These are phyloP conservation scores for Lablab purpureus DNA, from an alignment of 306 rosid genomes.

Conservation along the genomic window DNA sequence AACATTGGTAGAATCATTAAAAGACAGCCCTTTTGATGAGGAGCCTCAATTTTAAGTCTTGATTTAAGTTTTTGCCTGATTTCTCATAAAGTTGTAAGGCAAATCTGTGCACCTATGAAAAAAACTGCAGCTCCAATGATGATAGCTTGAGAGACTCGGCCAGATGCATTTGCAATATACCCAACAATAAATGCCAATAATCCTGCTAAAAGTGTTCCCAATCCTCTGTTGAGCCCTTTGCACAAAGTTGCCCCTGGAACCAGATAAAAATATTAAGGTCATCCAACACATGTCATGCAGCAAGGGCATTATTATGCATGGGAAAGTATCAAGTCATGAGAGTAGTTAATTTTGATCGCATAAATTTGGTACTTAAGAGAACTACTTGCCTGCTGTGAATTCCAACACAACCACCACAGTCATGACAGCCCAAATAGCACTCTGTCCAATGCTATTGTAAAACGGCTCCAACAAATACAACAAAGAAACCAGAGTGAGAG, in stretches of 20 bases:
- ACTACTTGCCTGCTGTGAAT: slow-evolving; percentile 80
- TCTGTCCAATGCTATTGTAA: slow-evolving; percentile 67
- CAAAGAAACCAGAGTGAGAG: slow-evolving; percentile 79
- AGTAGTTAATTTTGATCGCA: neutral
- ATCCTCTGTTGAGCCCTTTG: slow-evolving; percentile 97
- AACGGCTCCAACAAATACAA: slow-evolving; percentile 79
- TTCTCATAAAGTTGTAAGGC: neutral
- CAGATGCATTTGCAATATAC: slow-evolving; percentile 58
- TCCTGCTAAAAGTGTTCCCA: slow-evolving; percentile 91
- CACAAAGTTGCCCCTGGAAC: slow-evolving; percentile 89
- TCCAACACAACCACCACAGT: slow-evolving; percentile 95
- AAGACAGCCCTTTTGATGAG: neutral
- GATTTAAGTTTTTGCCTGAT: neutral
- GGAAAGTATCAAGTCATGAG: neutral
- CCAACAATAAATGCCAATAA: slow-evolving; percentile 75
- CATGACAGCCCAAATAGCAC: slow-evolving; percentile 96
- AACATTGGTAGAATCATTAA: neutral
- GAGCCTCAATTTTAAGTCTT: neutral
- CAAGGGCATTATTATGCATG: neutral
- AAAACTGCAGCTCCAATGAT: slow-evolving; percentile 87
- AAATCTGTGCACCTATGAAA: slow-evolving; percentile 61
- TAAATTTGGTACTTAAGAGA: neutral
- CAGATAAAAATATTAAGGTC: slow-evolving; percentile 11
- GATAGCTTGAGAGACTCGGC: slow-evolving; percentile 60
- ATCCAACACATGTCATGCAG: slow-evolving; percentile 18